A percentile compares a stretch with the other conserved stretches of the same genome.
phyloP scores from a whole-genome alignment of 176 grass and related monocot species.

The Carex pumila region DNA sequence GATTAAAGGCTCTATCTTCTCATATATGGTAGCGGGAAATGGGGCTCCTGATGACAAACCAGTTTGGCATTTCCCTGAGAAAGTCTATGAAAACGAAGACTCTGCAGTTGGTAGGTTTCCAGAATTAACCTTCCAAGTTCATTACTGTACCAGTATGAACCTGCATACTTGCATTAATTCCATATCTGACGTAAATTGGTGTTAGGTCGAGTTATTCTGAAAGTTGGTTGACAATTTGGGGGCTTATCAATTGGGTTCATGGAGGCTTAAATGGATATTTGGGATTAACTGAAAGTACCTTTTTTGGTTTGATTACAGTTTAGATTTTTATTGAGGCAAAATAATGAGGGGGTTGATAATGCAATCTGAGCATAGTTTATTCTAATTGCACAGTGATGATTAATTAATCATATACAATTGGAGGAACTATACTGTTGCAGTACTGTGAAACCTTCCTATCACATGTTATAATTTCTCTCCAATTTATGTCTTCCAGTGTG shows the following conservation, averaged over 20 bases:
- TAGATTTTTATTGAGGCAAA: not conserved
- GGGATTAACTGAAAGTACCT: not conserved
- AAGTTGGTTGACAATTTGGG: not conserved
- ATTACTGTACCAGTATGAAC: not conserved
- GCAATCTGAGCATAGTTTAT: too few relatives aligned
- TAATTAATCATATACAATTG: not conserved
- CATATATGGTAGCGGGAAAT: constrained; percentile 49
- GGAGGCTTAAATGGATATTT: not conserved
- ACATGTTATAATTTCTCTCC: not conserved
- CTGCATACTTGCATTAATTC: not conserved
- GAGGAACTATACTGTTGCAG: not conserved
- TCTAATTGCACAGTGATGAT: too few relatives aligned
- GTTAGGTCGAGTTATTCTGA: not conserved
- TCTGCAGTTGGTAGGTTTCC: constrained; percentile 48
- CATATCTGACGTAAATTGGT: not conserved
- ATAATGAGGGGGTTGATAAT: not conserved
- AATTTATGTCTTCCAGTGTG: constrained; percentile 59
- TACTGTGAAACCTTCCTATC: not conserved
- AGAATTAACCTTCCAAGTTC: not conserved
- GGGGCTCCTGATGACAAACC: constrained; percentile 54
- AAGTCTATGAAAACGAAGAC: constrained; percentile 87
- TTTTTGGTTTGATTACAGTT: not conserved
- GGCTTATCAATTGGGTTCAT: not conserved
- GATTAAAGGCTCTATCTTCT: constrained; percentile 91
- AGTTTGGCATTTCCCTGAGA: constrained; percentile 94